phyloP scores from a whole-genome alignment of 2,329 filamentous ascomycete genomes.

The Fusarium brevicatenulatum region DNA sequence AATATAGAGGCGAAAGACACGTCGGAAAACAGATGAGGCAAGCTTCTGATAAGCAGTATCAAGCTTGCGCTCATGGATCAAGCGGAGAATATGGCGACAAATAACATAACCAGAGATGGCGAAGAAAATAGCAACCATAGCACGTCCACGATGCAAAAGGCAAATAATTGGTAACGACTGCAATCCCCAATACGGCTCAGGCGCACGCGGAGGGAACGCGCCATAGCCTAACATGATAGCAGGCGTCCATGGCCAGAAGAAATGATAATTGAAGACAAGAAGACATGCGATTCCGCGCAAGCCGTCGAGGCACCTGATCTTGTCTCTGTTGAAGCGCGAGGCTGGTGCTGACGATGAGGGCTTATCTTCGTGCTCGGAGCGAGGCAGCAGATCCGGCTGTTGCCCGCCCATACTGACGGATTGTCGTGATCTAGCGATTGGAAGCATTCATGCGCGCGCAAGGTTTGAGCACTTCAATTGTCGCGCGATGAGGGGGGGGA shows the following conservation, averaged over 20 bases:
- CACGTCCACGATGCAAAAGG: conserved; percentile 52
- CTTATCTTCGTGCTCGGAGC: conserved; percentile 25
- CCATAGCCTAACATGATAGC: conserved; percentile 54
- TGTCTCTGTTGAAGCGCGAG: conserved; percentile 41
- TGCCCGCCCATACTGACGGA: conserved; percentile 32
- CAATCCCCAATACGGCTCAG: conserved; percentile 49
- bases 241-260: conserved; percentile 54
- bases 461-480: background rate
- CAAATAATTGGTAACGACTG: conserved; percentile 53
- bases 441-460: conserved; percentile 30
- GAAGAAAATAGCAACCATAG: conserved; percentile 57
- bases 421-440: conserved; percentile 30
- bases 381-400: conserved; percentile 32
- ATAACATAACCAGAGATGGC: conserved; percentile 57
- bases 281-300: conserved; percentile 55
- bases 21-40: conserved; percentile 51
- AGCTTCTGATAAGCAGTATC: conserved; percentile 51
- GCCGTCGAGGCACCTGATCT: conserved; percentile 54
- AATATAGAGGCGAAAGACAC: conserved; percentile 53
- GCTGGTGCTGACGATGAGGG: conserved; percentile 15
- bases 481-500: background rate
- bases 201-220: conserved; percentile 49
- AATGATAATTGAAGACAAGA: conserved; percentile 56
- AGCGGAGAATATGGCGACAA: conserved; percentile 51
- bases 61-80: conserved; percentile 50